Evolutionary conservation across 2,329 filamentous ascomycete genomes (phyloP).

Genomic region (Juglanconis juglandina): DNA sequence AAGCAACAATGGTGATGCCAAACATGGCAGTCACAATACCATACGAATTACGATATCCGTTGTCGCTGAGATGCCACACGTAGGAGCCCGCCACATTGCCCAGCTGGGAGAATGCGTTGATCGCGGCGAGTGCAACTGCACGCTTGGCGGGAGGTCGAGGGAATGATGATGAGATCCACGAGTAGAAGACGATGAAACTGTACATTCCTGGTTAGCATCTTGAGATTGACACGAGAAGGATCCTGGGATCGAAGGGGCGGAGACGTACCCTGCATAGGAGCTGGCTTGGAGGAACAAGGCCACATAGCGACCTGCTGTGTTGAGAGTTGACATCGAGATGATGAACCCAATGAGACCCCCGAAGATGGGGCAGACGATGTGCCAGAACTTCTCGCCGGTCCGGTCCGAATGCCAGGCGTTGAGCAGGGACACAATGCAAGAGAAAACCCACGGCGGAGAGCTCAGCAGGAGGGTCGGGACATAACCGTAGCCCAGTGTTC

Average conservation of each 20-base stretch:
- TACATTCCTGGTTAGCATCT: slow-evolving; percentile 25
- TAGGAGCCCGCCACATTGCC: slow-evolving; percentile 61
- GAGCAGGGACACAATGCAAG: slow-evolving; percentile 53
- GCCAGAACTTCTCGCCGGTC: slow-evolving; percentile 57
- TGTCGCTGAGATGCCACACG: slow-evolving; percentile 57
- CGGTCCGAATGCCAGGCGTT: slow-evolving; percentile 56
- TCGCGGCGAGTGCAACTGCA: slow-evolving; percentile 57
- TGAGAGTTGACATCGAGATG: slow-evolving; percentile 57
- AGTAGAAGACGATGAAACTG: slow-evolving; percentile 54
- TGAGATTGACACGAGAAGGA: slow-evolving; percentile 29
- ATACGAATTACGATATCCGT: slow-evolving; percentile 62
- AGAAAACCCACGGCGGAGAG: slow-evolving; percentile 57
- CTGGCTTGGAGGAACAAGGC: slow-evolving; percentile 58
- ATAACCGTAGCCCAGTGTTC: slow-evolving; percentile 50
- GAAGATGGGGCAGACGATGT: slow-evolving; percentile 51
- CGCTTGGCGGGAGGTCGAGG: slow-evolving; percentile 59
- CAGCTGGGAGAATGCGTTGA: slow-evolving; percentile 57
- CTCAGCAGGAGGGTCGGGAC: slow-evolving; percentile 54
- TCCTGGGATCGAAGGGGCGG: slow-evolving; percentile 32
- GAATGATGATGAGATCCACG: slow-evolving; percentile 56
- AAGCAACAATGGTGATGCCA: slow-evolving; percentile 53
- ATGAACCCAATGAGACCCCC: slow-evolving; percentile 55
- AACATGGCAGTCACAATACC: slow-evolving; percentile 65
- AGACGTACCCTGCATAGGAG: slow-evolving; percentile 48
- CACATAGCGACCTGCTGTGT: slow-evolving; percentile 55